Percentiles rank a stretch among this genome's conserved stretches.
phyloP scores from a whole-genome alignment of 1,284 basidiomycete genomes.

The Meripilus lineatus region DNA sequence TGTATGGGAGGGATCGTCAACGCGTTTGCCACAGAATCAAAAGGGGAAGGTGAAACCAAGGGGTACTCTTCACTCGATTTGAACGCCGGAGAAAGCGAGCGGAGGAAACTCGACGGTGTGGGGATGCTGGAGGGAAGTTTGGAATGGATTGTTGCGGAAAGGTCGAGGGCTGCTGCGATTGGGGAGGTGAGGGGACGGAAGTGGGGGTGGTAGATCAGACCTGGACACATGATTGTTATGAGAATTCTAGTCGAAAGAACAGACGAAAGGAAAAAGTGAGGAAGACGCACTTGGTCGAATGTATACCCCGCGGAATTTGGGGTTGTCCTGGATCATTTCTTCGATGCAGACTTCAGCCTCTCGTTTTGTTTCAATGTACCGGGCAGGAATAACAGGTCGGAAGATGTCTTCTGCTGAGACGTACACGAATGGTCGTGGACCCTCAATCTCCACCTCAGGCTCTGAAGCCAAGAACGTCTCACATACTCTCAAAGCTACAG shows the following conservation, averaged over 20 bases:
- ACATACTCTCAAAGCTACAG: conserved; percentile 66
- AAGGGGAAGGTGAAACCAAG: conserved; percentile 36
- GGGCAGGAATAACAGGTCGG: conserved; percentile 77
- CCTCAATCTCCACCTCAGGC: conserved; percentile 24
- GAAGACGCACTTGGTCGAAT: conserved; percentile 74
- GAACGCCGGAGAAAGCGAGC: conserved; percentile 39
- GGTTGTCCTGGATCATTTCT: conserved; percentile 35
- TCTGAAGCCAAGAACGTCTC: conserved; percentile 59
- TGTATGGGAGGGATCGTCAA: conserved; percentile 86
- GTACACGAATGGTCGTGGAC: conserved; percentile 79
- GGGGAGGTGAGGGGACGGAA: conserved; percentile 84
- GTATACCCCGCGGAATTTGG: conserved; percentile 63
- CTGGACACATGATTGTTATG: conserved; percentile 33
- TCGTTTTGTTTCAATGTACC: conserved; percentile 89
- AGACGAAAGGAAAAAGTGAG: conserved; percentile 5
- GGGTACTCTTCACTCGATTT: conserved; percentile 16
- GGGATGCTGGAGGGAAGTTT: conserved; percentile 54
- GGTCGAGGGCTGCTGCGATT: conserved; percentile 79
- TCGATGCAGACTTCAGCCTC: conserved; percentile 78
- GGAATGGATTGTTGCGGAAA: conserved; percentile 66
- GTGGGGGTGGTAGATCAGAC: conserved; percentile 95
- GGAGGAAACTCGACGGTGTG: conserved; percentile 57
- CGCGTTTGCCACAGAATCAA: conserved; percentile 72
- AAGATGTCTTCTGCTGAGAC: conserved; percentile 94
- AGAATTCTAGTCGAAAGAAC: not conserved